Percentiles rank a stretch among this genome's conserved stretches.
Conservation (phyloP, 2,329 filamentous ascomycete species). For the Beauveria brongniartii region DNA sequence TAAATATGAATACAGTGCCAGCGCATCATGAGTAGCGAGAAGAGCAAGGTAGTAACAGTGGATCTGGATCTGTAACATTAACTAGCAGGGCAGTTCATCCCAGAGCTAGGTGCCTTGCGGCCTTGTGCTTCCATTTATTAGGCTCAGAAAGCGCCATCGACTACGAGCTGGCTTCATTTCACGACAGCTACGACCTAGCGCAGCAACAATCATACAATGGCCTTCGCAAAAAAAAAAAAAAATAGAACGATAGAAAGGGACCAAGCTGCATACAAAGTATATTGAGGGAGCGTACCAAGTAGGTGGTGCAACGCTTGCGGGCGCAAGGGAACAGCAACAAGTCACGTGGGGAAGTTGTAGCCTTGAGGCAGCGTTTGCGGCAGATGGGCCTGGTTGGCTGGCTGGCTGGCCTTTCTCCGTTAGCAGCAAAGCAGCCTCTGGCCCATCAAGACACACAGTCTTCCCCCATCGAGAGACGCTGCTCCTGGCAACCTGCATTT, state of each 20-base stretch:
- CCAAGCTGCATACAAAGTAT: too few species aligned
- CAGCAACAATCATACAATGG: background rate
- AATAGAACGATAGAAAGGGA: too few species aligned
- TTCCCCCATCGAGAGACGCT: constrained; percentile 20
- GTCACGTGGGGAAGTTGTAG: constrained; percentile 27
- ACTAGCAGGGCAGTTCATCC: background rate
- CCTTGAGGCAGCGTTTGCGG: constrained; percentile 14
- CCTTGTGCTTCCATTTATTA: background rate
- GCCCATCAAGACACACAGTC: constrained; percentile 30
- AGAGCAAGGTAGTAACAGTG: background rate
- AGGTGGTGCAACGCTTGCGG: background rate
- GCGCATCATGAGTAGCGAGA: background rate
- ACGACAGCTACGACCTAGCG: background rate
- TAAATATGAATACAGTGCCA: background rate
- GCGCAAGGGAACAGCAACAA: constrained; percentile 4
- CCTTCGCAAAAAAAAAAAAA: background rate
- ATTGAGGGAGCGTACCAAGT: too few species aligned
- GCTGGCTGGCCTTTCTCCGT: constrained; percentile 19
- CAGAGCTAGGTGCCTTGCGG: background rate
- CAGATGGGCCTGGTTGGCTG: constrained; percentile 14
- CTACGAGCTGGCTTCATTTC: background rate
- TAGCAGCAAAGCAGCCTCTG: constrained; percentile 13
- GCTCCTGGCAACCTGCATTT: constrained; percentile 11
- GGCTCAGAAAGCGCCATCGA: background rate
- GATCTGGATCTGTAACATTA: background rate